A percentile compares a stretch with the other conserved stretches of the same genome.
These are phyloP conservation scores for Fonsecaea erecta DNA, from an alignment of 2,329 filamentous ascomycete species.

Conservation along the genomic window DNA sequence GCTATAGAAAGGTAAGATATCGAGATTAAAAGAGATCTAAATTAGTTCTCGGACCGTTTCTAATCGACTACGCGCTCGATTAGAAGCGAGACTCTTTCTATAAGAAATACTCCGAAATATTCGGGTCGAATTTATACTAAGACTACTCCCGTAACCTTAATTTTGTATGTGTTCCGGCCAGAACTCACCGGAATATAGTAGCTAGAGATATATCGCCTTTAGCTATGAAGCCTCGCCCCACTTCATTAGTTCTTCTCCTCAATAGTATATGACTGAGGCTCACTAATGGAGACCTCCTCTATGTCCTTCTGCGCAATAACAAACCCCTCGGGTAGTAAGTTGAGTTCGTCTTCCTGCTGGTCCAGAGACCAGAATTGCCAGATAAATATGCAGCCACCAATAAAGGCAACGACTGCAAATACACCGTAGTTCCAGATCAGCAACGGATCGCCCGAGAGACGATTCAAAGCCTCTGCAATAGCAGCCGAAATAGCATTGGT, in stretches of 20 bases:
- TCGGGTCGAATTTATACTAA: too few species aligned
- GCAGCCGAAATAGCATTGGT: slow-evolving; percentile 72
- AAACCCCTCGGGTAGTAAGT: slow-evolving; percentile 44
- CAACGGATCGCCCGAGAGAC: slow-evolving; percentile 66
- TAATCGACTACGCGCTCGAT: too few species aligned
- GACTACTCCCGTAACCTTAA: too few species aligned
- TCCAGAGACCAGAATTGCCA: slow-evolving; percentile 68
- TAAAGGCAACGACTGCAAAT: slow-evolving; percentile 65
- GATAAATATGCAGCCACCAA: slow-evolving; percentile 71
- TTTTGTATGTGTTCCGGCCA: too few species aligned
- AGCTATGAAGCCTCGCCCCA: too few species aligned
- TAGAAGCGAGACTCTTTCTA: too few species aligned
- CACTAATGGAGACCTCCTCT: slow-evolving; percentile 8
- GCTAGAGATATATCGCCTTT: too few species aligned
- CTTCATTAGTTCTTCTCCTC: slow-evolving; percentile 18
- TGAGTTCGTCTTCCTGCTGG: slow-evolving; percentile 69
- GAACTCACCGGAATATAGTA: too few species aligned
- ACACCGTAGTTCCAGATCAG: slow-evolving; percentile 73
- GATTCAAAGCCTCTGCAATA: slow-evolving; percentile 70
- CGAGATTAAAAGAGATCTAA: too few species aligned
- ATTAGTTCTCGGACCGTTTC: too few species aligned
- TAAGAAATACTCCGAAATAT: too few species aligned
- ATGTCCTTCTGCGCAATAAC: slow-evolving; percentile 25
- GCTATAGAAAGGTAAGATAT: too few species aligned
- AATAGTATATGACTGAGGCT: slow-evolving; percentile 12